Evolutionary conservation across 2,329 filamentous ascomycete species (phyloP).

Genomic region (Hypoxylon sp.): DNA sequence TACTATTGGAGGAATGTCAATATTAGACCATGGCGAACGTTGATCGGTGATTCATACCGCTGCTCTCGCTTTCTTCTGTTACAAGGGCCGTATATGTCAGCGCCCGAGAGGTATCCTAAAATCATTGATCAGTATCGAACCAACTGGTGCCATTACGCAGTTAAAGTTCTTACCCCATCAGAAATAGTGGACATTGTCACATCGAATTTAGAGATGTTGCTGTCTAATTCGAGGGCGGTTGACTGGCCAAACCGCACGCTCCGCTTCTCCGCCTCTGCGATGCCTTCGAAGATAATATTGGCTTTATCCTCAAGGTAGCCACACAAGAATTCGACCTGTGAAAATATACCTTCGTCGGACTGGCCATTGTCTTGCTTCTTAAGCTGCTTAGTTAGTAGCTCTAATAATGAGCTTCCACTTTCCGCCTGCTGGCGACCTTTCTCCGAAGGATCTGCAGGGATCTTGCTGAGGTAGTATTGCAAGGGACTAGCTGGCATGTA

Average conservation of each 20-base stretch:
- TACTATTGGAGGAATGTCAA: conserved; percentile 58
- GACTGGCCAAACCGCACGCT: conserved; percentile 77
- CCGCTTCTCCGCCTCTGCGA: conserved; percentile 78
- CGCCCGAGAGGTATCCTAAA: conserved; percentile 56
- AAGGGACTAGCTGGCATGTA: conserved; percentile 78
- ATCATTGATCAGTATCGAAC: conserved; percentile 25
- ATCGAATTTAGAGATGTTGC: conserved; percentile 67
- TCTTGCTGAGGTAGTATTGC: conserved; percentile 70
- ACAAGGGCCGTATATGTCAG: conserved; percentile 61
- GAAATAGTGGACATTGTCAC: conserved; percentile 66
- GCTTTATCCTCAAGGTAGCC: conserved; percentile 71
- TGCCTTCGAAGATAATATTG: conserved; percentile 73
- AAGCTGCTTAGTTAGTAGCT: conserved; percentile 66
- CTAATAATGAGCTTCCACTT: conserved; percentile 62
- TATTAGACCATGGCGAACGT: neutral
- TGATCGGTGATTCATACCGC: conserved; percentile 52
- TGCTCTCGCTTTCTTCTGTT: conserved; percentile 56
- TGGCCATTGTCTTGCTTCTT: conserved; percentile 63
- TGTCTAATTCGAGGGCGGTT: conserved; percentile 61
- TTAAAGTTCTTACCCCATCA: conserved; percentile 54
- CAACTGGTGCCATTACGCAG: neutral
- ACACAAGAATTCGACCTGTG: conserved; percentile 75
- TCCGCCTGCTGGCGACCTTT: conserved; percentile 62
- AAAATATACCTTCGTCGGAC: conserved; percentile 65
- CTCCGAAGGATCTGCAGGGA: conserved; percentile 66